Evolutionary conservation across 2,329 filamentous ascomycete species (phyloP).

Genomic region (Trichophyton simii): DNA sequence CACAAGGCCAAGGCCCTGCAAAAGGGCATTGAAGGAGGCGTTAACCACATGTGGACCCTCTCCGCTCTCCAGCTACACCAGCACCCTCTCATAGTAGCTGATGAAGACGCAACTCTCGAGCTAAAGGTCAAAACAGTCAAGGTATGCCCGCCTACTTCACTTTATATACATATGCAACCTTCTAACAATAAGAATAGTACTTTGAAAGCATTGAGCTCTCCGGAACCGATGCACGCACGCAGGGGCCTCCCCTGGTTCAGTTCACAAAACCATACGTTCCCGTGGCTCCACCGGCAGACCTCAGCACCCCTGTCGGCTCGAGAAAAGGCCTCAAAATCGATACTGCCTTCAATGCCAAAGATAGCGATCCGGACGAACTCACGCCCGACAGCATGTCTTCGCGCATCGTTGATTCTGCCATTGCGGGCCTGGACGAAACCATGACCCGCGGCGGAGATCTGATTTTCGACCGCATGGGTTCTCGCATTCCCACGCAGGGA

Average conservation of each 20-base stretch:
- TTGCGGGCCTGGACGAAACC: slow-evolving; percentile 30
- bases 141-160: slow-evolving; percentile 12
- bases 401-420: slow-evolving; percentile 34
- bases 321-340: slow-evolving; percentile 28
- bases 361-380: slow-evolving; percentile 31
- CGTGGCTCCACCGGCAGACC: slow-evolving; percentile 18
- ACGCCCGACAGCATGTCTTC: slow-evolving; percentile 40
- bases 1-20: slow-evolving; percentile 71
- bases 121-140: slow-evolving; percentile 62
- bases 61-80: slow-evolving; percentile 69
- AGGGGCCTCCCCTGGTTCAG: slow-evolving; percentile 33
- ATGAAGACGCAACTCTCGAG: slow-evolving; percentile 65
- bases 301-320: slow-evolving; percentile 16
- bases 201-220: slow-evolving; percentile 61
- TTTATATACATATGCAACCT: neutral
- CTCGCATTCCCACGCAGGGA: slow-evolving; percentile 19
- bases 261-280: slow-evolving; percentile 24
- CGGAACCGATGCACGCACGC: slow-evolving; percentile 37
- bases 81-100: slow-evolving; percentile 69
- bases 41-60: slow-evolving; percentile 87
- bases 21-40: slow-evolving; percentile 65
- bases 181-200: slow-evolving; percentile 35
- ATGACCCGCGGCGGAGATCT: slow-evolving; percentile 27
- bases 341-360: slow-evolving; percentile 24
- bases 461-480: slow-evolving; percentile 33